Base-by-base conservation (phyloP, 1,284 basidiomycete species). In the Neolentinus lepideus region DNA sequence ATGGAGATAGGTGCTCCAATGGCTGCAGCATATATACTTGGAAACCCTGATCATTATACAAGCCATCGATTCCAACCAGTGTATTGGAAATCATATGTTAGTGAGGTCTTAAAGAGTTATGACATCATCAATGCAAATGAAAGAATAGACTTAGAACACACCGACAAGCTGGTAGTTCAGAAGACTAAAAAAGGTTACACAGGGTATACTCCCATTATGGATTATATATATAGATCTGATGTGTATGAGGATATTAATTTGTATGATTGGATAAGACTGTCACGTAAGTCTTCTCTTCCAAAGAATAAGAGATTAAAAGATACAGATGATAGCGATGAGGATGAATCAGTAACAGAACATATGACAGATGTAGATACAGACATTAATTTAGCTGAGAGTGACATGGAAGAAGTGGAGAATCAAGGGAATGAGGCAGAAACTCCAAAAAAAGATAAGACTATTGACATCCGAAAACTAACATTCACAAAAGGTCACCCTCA, bases 41-140 rank as follows among this genome's bases (percentile, higher is more conserved):
- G 52, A 4, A 54, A 57, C 36, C 54, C 54, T 14, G 60, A 61
- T 45, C 58, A 61, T 33, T 61, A 61, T 36, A 61, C 54, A 10
- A 47, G 24, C 21, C 27, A 29, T 29, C 9, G 22, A 50, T 50
- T 50, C 25, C 9, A 50, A 25, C 9, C 47, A 4, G 11, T 50
- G 3, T 50, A 24, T n/a, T 50, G 27, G 47, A 50, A 50, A 25
- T 10, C 47, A 10, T 50, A 26, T 50, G 47, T 50, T 14, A 26
- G n/a, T 12, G 47, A 50, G n/a, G 47, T 29, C 25, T n/a, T 50
- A 3, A 21, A 10, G 6, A 6, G n/a, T 21, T 50, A 21, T 8
- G 24, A 50, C 29, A 6, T 50, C 4, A 25, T 8, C 9, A 6
- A 50, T 50, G 9, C 4, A 21, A 26, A 50, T 46, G 47, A 24